A percentile compares a stretch with the other conserved stretches of the same genome.
Conservation (phyloP, 1,139 yeast species). For the Hyphopichia wangnamkhiaoensis region DNA sequence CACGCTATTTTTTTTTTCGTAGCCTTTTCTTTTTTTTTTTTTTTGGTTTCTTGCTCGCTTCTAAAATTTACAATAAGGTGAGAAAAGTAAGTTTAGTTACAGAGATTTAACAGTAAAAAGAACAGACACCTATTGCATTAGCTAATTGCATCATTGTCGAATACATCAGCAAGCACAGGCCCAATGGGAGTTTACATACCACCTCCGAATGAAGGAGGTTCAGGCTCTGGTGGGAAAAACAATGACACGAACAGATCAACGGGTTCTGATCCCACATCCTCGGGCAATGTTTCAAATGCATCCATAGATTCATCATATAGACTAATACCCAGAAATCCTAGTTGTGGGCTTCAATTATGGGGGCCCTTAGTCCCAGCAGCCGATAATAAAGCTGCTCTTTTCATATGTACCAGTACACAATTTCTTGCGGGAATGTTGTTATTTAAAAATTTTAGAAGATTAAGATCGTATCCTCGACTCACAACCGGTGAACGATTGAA, state of each 20-base stretch:
- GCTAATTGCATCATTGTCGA: background rate
- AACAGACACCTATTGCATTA: too few species aligned
- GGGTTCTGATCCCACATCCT: background rate
- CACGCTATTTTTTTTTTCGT: too few species aligned
- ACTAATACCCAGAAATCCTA: constrained; percentile 45
- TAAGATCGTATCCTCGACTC: constrained; percentile 14
- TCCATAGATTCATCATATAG: constrained; percentile 25
- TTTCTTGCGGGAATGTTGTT: constrained; percentile 40
- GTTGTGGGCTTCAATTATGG: constrained; percentile 57
- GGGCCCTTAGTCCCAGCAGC: constrained; percentile 69
- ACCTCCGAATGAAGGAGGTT: constrained; percentile 22
- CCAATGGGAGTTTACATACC: constrained; percentile 36
- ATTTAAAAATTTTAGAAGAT: constrained; percentile 1
- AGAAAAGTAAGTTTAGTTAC: background rate
- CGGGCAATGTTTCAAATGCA: background rate
- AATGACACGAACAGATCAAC: constrained; percentile 3
- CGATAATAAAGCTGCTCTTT: constrained; percentile 53
- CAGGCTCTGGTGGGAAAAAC: constrained; percentile 8
- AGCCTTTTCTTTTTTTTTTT: too few species aligned
- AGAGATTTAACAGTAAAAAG: too few species aligned
- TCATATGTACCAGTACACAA: constrained; percentile 49
- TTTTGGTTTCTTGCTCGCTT: too few species aligned
- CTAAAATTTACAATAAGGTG: too few species aligned
- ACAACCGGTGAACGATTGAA: constrained; percentile 9
- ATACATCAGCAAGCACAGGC: background rate